Evolutionary conservation across 2,329 filamentous ascomycete genomes (phyloP).

Genomic region (Aspergillus pseudoviridinutans): DNA sequence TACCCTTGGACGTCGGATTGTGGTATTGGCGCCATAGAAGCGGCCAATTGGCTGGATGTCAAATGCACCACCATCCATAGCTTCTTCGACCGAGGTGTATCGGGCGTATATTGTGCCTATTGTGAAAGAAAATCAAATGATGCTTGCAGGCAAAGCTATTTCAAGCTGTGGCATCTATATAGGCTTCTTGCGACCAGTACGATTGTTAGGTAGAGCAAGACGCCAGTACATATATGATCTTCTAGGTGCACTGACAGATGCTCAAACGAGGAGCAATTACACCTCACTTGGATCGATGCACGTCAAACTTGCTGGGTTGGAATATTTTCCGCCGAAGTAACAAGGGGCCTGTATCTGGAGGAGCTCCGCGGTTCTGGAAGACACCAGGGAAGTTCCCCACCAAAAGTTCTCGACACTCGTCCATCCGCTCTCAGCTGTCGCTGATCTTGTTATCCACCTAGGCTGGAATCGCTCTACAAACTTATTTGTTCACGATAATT

Average conservation of each 20-base stretch:
- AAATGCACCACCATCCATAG: slow-evolving; percentile 47
- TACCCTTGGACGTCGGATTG: slow-evolving; percentile 72
- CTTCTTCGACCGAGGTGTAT: not conserved
- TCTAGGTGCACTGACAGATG: not conserved
- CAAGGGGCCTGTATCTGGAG: not conserved
- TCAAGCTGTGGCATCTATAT: not conserved
- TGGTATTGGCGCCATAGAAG: slow-evolving; percentile 64
- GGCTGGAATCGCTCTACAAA: not conserved
- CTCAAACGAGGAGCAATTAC: not conserved
- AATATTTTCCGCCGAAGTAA: not conserved
- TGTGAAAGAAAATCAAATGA: not conserved
- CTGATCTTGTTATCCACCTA: not conserved
- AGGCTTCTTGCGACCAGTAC: not conserved
- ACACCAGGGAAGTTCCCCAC: slow-evolving; percentile 11
- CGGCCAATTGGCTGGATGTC: slow-evolving; percentile 65
- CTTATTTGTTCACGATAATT: not conserved
- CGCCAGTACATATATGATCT: not conserved
- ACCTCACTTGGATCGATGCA: not conserved
- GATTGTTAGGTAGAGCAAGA: not conserved
- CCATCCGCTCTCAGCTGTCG: slow-evolving; percentile 1
- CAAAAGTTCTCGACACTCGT: slow-evolving; percentile 9
- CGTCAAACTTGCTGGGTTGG: not conserved
- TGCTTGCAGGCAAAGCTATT: not conserved
- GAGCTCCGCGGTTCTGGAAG: slow-evolving; percentile 7
- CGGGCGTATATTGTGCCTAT: not conserved